phyloP scores from a whole-genome alignment of 345 rosid species.

The Gossypium herbaceum region DNA sequence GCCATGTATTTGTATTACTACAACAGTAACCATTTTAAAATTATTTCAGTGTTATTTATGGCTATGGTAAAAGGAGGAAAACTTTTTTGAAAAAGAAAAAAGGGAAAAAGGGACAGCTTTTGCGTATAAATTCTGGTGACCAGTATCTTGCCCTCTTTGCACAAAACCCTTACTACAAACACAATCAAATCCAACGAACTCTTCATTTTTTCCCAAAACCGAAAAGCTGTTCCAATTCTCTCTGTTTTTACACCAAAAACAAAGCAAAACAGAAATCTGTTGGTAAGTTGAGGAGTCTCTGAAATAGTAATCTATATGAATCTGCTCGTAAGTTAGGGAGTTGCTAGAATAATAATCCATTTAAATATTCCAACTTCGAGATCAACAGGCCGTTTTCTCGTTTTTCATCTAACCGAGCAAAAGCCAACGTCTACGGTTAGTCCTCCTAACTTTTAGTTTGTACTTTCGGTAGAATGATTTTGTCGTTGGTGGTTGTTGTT shows the following conservation, averaged over 20 bases:
- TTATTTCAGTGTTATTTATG: neutral
- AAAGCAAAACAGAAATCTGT: neutral
- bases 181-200: neutral
- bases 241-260: neutral
- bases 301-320: neutral
- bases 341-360: neutral
- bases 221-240: neutral
- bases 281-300: neutral
- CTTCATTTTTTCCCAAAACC: neutral
- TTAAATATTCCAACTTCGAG: neutral
- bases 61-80: neutral
- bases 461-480: neutral
- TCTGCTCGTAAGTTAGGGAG: neutral
- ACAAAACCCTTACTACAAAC: neutral
- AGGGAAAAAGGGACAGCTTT: neutral
- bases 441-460: neutral
- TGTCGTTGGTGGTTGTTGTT: neutral
- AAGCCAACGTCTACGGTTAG: neutral
- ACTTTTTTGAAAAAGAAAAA: neutral
- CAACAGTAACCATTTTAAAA: neutral
- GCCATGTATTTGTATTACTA: neutral
- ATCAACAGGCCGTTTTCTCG: neutral
- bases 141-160: neutral
- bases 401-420: neutral
- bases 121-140: neutral